Conservation (phyloP, 169 alveolate genomes). For the Eimeria brunetti region DNA sequence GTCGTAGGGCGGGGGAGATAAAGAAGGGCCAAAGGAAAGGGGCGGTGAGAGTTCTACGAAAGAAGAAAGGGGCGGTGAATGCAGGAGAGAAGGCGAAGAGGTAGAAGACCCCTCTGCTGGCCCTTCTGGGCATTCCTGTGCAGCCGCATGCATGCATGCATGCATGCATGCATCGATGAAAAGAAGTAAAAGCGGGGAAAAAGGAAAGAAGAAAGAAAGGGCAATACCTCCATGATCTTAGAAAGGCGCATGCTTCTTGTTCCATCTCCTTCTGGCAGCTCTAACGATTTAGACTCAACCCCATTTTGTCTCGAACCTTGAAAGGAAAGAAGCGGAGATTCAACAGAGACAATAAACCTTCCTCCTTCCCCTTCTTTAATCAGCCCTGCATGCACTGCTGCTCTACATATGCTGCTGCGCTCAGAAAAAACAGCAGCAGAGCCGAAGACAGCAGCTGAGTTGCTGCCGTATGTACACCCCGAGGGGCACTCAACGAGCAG, state of each 20-base stretch:
- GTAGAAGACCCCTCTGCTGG: constrained; percentile 41
- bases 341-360: constrained; percentile 89
- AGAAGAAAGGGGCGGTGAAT: constrained; percentile 34
- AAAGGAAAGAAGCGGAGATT: constrained; percentile 89
- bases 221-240: constrained; percentile 80
- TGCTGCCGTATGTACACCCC: constrained; percentile 85
- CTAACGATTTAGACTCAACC: constrained; percentile 88
- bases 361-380: constrained; percentile 87
- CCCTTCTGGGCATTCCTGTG: constrained; percentile 83
- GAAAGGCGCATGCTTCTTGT: constrained; percentile 83
- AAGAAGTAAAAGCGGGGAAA: too few species aligned
- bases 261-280: constrained; percentile 48
- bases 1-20: constrained; percentile 30
- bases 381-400: constrained; percentile 94
- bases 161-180: not conserved
- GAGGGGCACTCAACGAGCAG: constrained; percentile 91
- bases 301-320: constrained; percentile 91
- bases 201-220: not conserved
- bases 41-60: constrained; percentile 25
- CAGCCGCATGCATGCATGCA: not conserved
- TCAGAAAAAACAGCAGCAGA: constrained; percentile 91
- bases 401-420: constrained; percentile 92
- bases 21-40: not conserved
- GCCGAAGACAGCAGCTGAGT: constrained; percentile 88
- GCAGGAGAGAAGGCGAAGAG: constrained; percentile 30